Base-by-base conservation (phyloP, 176 grass and related monocot genomes). In the Musa itinerans region DNA sequence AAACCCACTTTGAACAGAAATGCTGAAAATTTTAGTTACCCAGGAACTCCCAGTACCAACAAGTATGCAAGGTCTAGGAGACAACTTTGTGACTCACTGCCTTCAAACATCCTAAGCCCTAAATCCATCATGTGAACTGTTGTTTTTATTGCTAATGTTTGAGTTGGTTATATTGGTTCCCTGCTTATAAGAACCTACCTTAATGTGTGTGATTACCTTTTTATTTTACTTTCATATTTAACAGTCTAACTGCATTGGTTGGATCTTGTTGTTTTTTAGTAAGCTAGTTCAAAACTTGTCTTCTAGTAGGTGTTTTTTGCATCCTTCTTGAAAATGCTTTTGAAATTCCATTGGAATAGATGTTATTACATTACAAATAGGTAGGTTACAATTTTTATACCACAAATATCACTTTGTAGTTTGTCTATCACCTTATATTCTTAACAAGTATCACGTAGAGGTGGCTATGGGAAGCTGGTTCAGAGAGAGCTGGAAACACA, bases 401-500 rank as follows among this genome's bases (percentile, higher is more conserved):
- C 34, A 6, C 34, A 34, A 34, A 43, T 43, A 43, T 43, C 34
- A 43, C 34, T 43, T 43, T 43, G 34, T 43, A 43, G 34, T 43
- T 43, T 43, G 34, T 43, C 3, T 43, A 43, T 43, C 34, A 43
- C 34, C 34, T 43, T 43, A 43, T 43, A 43, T 43, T 43, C 34
- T 43, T 43, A 43, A 43, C 34, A 43, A 43, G 34, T 43, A 43
- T 43, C 3, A 43, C 34, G 34, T 43, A 43, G 34, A 43, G 34
- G 66, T 69, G 66, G 66, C 29, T 69, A 69, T 49, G 66, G 66
- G 27, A 69, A 69, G 66, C 12, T 69, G 24, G 66, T 69, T 11
- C 66, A 69, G 66, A 50, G 34, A 50, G 66, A 69, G 4, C 66
- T 69, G 13, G 66, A 69, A 69, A 12, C 66, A 69, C 66, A 69